phyloP scores from a whole-genome alignment of 2,329 filamentous ascomycete species.

The Capronia epimyces region DNA sequence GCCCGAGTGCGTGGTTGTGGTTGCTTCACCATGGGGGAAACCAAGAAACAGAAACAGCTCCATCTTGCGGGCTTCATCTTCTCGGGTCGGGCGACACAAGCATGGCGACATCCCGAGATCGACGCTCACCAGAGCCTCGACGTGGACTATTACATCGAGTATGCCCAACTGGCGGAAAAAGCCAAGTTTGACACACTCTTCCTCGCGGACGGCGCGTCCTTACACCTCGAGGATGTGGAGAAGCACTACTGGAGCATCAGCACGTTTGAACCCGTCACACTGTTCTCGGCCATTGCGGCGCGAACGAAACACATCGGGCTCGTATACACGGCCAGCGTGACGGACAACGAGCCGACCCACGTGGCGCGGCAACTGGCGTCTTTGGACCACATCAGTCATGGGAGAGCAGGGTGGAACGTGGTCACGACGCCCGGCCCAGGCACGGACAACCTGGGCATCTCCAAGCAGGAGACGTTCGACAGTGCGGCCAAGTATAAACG shows the following conservation, averaged over 20 bases:
- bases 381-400: conserved; percentile 49
- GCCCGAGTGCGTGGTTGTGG: too few species aligned
- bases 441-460: conserved; percentile 49
- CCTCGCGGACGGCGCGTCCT: conserved; percentile 52
- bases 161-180: conserved; percentile 41
- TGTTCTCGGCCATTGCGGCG: conserved; percentile 47
- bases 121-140: too few species aligned
- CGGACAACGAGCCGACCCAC: conserved; percentile 52
- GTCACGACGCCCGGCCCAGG: conserved; percentile 52
- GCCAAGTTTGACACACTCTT: conserved; percentile 55
- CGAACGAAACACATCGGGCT: conserved; percentile 50
- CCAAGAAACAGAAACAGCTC: too few species aligned
- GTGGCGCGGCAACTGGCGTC: conserved; percentile 52
- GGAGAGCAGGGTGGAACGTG: conserved; percentile 52
- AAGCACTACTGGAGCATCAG: conserved; percentile 55
- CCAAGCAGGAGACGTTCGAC: conserved; percentile 50
- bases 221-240: conserved; percentile 54
- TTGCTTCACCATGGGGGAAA: too few species aligned
- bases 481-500: conserved; percentile 49
- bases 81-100: too few species aligned
- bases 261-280: conserved; percentile 53
- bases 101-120: too few species aligned
- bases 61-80: too few species aligned
- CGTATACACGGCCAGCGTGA: conserved; percentile 51
- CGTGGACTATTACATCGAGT: not conserved